Evolutionary conservation across 306 rosid genomes (phyloP).

Genomic region (Luffa aegyptiaca): DNA sequence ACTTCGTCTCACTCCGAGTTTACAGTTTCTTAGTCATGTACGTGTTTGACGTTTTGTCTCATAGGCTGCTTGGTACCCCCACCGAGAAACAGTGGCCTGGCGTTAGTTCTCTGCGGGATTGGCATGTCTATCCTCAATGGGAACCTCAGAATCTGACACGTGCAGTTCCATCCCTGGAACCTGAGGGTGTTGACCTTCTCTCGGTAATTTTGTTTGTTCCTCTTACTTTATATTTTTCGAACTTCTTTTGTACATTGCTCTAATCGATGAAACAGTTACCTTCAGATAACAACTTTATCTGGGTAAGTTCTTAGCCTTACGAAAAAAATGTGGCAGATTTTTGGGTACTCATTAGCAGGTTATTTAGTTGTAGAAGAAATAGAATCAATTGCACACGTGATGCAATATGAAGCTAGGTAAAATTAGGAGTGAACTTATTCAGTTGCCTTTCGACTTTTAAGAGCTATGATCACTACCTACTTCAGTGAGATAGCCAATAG

Average conservation of each 20-base stretch:
- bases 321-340: not conserved
- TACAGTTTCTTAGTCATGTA: not conserved
- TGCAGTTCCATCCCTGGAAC: constrained; percentile 59
- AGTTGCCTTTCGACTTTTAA: not conserved
- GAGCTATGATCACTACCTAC: not conserved
- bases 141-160: constrained; percentile 64
- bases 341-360: not conserved
- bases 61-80: constrained; percentile 83
- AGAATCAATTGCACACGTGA: not conserved
- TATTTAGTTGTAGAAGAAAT: not conserved
- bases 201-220: constrained; percentile 28
- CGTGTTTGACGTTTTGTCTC: not conserved
- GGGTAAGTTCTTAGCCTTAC: not conserved
- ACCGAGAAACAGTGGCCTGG: constrained; percentile 83
- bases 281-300: not conserved
- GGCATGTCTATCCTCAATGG: constrained; percentile 94
- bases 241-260: not conserved
- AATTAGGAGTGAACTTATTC: not conserved
- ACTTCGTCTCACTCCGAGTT: not conserved
- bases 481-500: not conserved
- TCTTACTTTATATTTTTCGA: not conserved
- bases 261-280: not conserved
- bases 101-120: constrained; percentile 70
- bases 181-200: constrained; percentile 82
- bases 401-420: not conserved